phyloP scores from a whole-genome alignment of 2,329 filamentous ascomycete species.

The Colletotrichum gigasporum region DNA sequence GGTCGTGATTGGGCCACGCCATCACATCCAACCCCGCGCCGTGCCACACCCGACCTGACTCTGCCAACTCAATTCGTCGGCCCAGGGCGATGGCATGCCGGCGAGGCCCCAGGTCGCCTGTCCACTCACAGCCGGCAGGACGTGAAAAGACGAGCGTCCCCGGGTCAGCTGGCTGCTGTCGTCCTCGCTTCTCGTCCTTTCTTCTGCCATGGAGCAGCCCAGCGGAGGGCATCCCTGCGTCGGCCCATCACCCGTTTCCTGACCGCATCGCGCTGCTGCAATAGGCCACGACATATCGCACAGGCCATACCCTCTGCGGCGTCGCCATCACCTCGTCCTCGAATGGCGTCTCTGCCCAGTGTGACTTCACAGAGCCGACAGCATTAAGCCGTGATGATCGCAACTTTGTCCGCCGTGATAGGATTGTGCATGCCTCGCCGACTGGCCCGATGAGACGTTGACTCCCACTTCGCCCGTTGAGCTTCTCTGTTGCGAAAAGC shows the following conservation, averaged over 20 bases:
- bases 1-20: constrained; percentile 38
- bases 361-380: constrained; percentile 25
- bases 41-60: constrained; percentile 26
- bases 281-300: constrained; percentile 23
- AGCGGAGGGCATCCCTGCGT: constrained; percentile 17
- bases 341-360: constrained; percentile 26
- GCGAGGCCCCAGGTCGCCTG: constrained; percentile 1
- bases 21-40: constrained; percentile 33
- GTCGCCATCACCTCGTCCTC: constrained; percentile 19
- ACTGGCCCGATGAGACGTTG: constrained; percentile 19
- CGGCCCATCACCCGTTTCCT: constrained; percentile 8
- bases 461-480: constrained; percentile 8
- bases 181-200: constrained; percentile 12
- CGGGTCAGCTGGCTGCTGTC: background rate
- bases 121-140: constrained; percentile 12
- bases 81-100: constrained; percentile 1
- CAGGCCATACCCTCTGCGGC: background rate
- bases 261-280: constrained; percentile 27
- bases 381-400: constrained; percentile 28
- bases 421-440: background rate
- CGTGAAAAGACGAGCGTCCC: constrained; percentile 27
- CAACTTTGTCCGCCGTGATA: constrained; percentile 22
- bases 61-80: constrained; percentile 32
- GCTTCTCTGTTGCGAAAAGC: constrained; percentile 7
- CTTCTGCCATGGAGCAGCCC: background rate